Conservation (phyloP, 192 early-diverging fungal genomes). For the Coemansia sp. region DNA sequence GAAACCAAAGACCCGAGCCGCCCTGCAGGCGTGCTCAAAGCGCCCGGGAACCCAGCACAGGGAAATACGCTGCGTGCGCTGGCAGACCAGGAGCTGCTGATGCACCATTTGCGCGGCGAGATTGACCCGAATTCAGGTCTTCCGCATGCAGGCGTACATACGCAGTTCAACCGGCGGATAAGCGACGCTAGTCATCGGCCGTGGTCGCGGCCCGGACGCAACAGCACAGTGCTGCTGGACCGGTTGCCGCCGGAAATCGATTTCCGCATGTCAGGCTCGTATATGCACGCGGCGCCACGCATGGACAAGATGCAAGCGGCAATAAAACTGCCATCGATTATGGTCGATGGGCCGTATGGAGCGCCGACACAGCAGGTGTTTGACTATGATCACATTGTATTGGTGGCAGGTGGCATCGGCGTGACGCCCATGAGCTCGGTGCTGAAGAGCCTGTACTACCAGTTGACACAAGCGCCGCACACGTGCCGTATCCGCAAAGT, state of each 20-base stretch:
- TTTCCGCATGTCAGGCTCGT: constrained; percentile 25
- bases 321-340: constrained; percentile 58
- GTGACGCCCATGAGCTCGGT: constrained; percentile 75
- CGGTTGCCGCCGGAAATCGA: constrained; percentile 46
- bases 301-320: constrained; percentile 22
- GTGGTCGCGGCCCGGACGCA: constrained; percentile 46
- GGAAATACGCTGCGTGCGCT: constrained; percentile 33
- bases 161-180: constrained; percentile 21
- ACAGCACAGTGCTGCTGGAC: constrained; percentile 45
- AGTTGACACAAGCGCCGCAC: constrained; percentile 27
- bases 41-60: constrained; percentile 11
- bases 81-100: constrained; percentile 51
- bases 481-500: constrained; percentile 43
- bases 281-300: constrained; percentile 6
- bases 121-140: constrained; percentile 37
- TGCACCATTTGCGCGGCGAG: constrained; percentile 42
- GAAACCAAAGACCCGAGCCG: not conserved
- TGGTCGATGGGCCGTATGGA: constrained; percentile 79
- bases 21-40: no score
- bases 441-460: constrained; percentile 66
- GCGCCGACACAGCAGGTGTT: constrained; percentile 77
- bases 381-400: constrained; percentile 64
- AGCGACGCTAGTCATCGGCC: constrained; percentile 26
- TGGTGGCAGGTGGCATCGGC: constrained; percentile 74
- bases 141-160: constrained; percentile 26